These are phyloP conservation scores for Ustilaginoidea virens DNA, from an alignment of 2,329 filamentous ascomycete genomes.

Conservation along the genomic window DNA sequence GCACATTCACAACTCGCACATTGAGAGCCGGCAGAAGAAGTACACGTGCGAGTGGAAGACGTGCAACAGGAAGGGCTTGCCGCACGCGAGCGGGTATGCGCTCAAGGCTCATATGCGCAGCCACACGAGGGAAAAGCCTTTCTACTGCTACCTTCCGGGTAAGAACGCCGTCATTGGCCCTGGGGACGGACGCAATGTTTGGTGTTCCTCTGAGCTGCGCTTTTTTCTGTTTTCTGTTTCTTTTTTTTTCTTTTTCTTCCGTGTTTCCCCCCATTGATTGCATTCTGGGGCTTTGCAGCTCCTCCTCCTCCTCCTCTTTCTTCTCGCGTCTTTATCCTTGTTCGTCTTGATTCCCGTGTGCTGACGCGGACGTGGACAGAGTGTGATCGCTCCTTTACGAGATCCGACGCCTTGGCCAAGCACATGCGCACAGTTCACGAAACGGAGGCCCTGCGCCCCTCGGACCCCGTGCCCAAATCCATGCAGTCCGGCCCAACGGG, in stretches of 20 bases:
- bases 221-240: too few species aligned
- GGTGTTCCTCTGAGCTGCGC: too few species aligned
- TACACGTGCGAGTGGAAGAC: slow-evolving; percentile 98
- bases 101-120: slow-evolving; percentile 95
- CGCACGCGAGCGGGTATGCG: slow-evolving; percentile 90
- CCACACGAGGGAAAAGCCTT: slow-evolving; percentile 95
- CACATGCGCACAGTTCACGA: slow-evolving; percentile 99
- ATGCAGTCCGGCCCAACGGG: slow-evolving; percentile 32
- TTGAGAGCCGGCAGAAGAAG: slow-evolving; percentile 84
- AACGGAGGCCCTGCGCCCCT: slow-evolving; percentile 78
- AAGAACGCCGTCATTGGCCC: too few species aligned
- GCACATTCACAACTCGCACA: slow-evolving; percentile 85
- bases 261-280: too few species aligned
- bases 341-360: too few species aligned
- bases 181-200: too few species aligned
- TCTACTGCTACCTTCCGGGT: slow-evolving; percentile 93
- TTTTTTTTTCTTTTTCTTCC: too few species aligned
- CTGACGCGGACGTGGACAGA: too few species aligned
- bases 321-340: slow-evolving; percentile 7
- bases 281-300: too few species aligned
- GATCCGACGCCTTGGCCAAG: slow-evolving; percentile 89
- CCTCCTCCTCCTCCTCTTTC: not conserved
- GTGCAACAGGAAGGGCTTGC: slow-evolving; percentile 73
- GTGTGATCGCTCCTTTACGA: slow-evolving; percentile 91
- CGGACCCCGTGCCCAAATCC: slow-evolving; percentile 58